A percentile compares a stretch with the other conserved stretches of the same genome.
phyloP scores from a whole-genome alignment of 2,329 filamentous ascomycete species.

The Aspergillus bombycis region DNA sequence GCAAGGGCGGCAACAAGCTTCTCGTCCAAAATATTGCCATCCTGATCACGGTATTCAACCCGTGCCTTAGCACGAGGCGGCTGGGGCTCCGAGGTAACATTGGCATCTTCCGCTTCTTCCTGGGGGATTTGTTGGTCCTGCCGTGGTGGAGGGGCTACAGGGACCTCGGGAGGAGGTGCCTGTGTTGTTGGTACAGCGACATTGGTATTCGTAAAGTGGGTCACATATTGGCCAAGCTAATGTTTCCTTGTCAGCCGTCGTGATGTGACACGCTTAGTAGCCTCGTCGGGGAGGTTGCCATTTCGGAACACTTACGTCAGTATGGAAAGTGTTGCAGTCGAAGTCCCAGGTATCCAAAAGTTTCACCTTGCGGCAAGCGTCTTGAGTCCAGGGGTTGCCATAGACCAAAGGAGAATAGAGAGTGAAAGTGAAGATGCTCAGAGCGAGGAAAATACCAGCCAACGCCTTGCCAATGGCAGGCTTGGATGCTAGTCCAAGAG shows the following conservation, averaged over 20 bases:
- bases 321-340: constrained; percentile 93
- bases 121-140: constrained; percentile 24
- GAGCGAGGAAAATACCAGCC: constrained; percentile 71
- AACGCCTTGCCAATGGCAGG: constrained; percentile 75
- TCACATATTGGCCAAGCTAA: constrained; percentile 46
- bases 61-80: constrained; percentile 68
- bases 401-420: constrained; percentile 90
- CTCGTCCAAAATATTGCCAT: constrained; percentile 83
- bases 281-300: constrained; percentile 36
- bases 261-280: constrained; percentile 23
- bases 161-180: constrained; percentile 13
- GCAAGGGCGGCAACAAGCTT: constrained; percentile 77
- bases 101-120: constrained; percentile 28
- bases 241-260: constrained; percentile 30
- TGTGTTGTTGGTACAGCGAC: constrained; percentile 29
- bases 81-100: constrained; percentile 38
- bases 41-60: constrained; percentile 91
- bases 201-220: constrained; percentile 28
- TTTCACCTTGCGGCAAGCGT: constrained; percentile 84
- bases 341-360: constrained; percentile 91
- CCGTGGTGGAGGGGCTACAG: constrained; percentile 26
- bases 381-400: constrained; percentile 90
- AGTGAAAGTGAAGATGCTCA: constrained; percentile 75
- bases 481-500: constrained; percentile 68
- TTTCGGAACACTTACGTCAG: constrained; percentile 69